Evolutionary conservation across 2,329 filamentous ascomycete species (phyloP).

Genomic region (Sclerotinia minor): DNA sequence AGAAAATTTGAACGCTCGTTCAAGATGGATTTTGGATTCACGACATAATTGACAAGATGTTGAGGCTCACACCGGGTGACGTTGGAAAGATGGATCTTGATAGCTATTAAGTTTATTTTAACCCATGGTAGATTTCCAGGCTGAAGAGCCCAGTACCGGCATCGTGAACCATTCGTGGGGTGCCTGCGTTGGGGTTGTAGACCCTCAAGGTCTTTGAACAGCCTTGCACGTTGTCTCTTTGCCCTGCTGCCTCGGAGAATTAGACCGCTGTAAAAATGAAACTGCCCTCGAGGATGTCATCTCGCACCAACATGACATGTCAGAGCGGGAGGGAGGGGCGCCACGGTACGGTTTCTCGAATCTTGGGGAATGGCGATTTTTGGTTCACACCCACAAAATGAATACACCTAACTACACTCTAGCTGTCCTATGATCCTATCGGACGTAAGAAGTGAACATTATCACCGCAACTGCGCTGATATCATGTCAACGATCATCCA

Average conservation of each 20-base stretch:
- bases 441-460: not conserved
- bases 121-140: conserved; percentile 33
- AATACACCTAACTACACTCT: not conserved
- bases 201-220: conserved; percentile 32
- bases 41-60: conserved; percentile 11
- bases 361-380: conserved; percentile 32
- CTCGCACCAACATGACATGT: conserved; percentile 32
- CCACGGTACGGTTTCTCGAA: conserved; percentile 25
- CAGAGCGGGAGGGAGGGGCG: conserved; percentile 30
- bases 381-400: conserved; percentile 23
- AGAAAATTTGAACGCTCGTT: conserved; percentile 4
- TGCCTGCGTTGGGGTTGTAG: conserved; percentile 26
- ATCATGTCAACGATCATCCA: conserved; percentile 4
- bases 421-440: not conserved
- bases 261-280: conserved; percentile 36
- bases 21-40: not conserved
- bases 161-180: conserved; percentile 40
- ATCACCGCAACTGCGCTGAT: conserved; percentile 18
- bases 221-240: conserved; percentile 25
- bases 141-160: conserved; percentile 30
- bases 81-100: conserved; percentile 26
- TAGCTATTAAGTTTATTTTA: conserved; percentile 27
- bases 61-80: conserved; percentile 22
- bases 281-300: conserved; percentile 34
- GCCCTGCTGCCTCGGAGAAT: conserved; percentile 26